A percentile compares a stretch with the other conserved stretches of the same genome.
phyloP scores from a whole-genome alignment of 2,329 filamentous ascomycete species.

The Bipolaris zeicola region DNA sequence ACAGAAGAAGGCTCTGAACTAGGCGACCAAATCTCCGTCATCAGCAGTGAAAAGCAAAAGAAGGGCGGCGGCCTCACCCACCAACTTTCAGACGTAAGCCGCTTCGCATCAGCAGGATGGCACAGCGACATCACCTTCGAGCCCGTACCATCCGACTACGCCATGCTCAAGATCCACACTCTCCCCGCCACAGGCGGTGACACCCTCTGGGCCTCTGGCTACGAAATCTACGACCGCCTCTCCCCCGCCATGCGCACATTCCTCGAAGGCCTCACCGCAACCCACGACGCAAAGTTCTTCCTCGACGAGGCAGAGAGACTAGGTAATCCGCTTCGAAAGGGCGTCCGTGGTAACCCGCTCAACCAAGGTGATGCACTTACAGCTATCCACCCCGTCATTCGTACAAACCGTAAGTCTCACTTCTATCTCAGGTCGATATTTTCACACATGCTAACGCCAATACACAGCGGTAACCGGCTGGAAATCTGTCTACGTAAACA shows the following conservation, averaged over 20 bases:
- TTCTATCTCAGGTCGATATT: neutral
- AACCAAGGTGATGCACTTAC: constrained; percentile 60
- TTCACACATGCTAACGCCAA: neutral
- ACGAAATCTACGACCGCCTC: constrained; percentile 58
- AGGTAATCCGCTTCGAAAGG: constrained; percentile 37
- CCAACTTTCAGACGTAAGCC: constrained; percentile 52
- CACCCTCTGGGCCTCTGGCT: constrained; percentile 48
- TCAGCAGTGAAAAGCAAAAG: constrained; percentile 45
- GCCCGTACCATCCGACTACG: constrained; percentile 50
- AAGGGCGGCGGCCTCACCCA: constrained; percentile 38
- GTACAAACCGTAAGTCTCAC: constrained; percentile 59
- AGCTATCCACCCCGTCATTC: constrained; percentile 62
- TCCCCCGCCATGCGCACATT: constrained; percentile 56
- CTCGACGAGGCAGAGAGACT: constrained; percentile 34
- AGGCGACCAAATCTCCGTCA: constrained; percentile 49
- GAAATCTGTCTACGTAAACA: constrained; percentile 55
- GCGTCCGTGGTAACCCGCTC: constrained; percentile 55
- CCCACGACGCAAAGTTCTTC: constrained; percentile 48
- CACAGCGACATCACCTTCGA: constrained; percentile 56
- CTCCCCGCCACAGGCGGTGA: constrained; percentile 45
- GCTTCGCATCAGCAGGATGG: constrained; percentile 57
- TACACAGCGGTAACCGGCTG: constrained; percentile 62
- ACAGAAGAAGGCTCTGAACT: constrained; percentile 54
- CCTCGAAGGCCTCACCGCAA: constrained; percentile 55
- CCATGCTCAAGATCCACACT: constrained; percentile 42